Percentiles rank a stretch among this genome's conserved stretches.
Evolutionary conservation across 164 flowering plant species (phyloP).

Genomic region (Magnolia officinalis): DNA sequence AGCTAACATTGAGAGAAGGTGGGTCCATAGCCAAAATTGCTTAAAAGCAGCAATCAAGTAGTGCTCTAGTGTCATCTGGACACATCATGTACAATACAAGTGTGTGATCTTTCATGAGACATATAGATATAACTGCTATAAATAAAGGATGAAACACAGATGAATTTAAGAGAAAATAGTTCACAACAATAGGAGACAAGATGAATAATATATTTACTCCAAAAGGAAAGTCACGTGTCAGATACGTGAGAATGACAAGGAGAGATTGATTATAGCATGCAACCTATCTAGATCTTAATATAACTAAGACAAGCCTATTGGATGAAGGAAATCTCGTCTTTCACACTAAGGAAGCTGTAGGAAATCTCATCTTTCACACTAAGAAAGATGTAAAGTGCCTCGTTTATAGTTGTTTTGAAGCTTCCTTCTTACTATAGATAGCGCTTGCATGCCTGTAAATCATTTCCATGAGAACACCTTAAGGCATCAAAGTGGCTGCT

Average conservation of each 20-base stretch:
- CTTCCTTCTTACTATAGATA: too few species aligned
- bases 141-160: not conserved
- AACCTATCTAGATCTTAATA: not conserved
- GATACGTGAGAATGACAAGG: too few species aligned
- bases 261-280: not conserved
- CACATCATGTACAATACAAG: not conserved
- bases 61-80: not conserved
- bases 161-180: not conserved
- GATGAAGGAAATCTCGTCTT: not conserved
- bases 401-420: too few species aligned
- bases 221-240: too few species aligned
- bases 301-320: not conserved
- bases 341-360: not conserved
- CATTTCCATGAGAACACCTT: not conserved
- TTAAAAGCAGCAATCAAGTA: not conserved
- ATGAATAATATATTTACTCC: too few species aligned
- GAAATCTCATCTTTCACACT: not conserved
- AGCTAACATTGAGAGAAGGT: not conserved
- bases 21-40: not conserved
- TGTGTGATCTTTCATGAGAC: too few species aligned
- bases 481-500: not conserved
- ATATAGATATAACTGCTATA: not conserved
- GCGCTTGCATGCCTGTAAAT: too few species aligned
- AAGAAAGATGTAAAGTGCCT: not conserved
- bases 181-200: too few species aligned